Conservation (phyloP, 306 rosid species). For the Bauhinia variegata region DNA sequence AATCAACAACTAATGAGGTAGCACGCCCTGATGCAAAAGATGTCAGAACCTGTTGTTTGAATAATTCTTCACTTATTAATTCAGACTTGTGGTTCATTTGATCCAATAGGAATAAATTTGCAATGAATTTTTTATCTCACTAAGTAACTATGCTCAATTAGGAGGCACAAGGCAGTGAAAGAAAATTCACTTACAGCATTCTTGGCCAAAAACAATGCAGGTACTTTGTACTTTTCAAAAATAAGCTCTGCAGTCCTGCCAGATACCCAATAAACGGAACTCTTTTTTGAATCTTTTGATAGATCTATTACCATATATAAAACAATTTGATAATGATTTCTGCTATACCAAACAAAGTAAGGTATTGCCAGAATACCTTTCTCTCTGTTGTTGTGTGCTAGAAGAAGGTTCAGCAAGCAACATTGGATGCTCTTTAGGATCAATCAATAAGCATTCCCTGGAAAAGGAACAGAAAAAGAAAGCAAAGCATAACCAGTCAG, state of each 20-base stretch:
- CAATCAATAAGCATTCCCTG: constrained; percentile 90
- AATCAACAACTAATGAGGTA: constrained; percentile 90
- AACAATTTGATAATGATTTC: not conserved
- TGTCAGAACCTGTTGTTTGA: constrained; percentile 75
- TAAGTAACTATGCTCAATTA: constrained; percentile 19
- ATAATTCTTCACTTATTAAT: constrained; percentile 19
- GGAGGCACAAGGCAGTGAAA: constrained; percentile 30
- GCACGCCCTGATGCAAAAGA: constrained; percentile 99
- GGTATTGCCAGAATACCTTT: constrained; percentile 75
- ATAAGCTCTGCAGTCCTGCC: constrained; percentile 91
- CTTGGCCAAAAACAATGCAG: constrained; percentile 95
- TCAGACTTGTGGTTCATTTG: not conserved
- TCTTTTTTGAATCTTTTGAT: constrained; percentile 19
- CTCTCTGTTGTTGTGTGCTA: constrained; percentile 88
- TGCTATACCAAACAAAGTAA: not conserved
- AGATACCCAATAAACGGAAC: constrained; percentile 41
- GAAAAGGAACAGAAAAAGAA: constrained; percentile 24
- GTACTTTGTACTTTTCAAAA: constrained; percentile 97
- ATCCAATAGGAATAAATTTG: constrained; percentile 29
- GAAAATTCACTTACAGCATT: constrained; percentile 78
- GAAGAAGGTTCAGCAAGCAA: constrained; percentile 96
- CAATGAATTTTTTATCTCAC: constrained; percentile 18
- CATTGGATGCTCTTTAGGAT: constrained; percentile 98
- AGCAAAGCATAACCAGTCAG: too few relatives aligned
- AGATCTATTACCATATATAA: constrained; percentile 2